These are phyloP conservation scores for Ophioceras dolichostomum DNA, from an alignment of 2,329 filamentous ascomycete species.

Conservation along the genomic window DNA sequence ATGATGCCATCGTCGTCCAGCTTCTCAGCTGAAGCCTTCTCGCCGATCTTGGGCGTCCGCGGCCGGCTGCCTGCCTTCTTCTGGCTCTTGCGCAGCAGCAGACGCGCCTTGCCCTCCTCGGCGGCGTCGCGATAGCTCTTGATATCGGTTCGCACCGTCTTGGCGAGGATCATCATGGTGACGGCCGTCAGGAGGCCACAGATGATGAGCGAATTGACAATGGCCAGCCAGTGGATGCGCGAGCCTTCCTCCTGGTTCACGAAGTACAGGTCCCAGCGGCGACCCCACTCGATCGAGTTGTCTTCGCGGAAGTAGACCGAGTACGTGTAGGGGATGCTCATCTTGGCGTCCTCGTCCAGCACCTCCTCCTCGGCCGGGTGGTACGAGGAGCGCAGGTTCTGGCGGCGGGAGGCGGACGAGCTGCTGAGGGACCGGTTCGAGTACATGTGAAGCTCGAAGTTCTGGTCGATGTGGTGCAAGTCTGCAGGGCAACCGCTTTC, in stretches of 20 bases:
- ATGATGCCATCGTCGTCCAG: slow-evolving; percentile 49
- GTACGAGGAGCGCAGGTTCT: slow-evolving; percentile 43
- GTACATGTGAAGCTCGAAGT: slow-evolving; percentile 57
- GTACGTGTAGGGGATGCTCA: slow-evolving; percentile 76
- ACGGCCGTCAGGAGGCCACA: slow-evolving; percentile 66
- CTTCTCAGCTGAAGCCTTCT: slow-evolving; percentile 42
- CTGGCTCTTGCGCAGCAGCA: slow-evolving; percentile 23
- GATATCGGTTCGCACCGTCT: slow-evolving; percentile 68
- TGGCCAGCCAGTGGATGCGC: slow-evolving; percentile 78
- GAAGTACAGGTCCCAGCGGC: slow-evolving; percentile 83
- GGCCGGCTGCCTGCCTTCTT: slow-evolving; percentile 14
- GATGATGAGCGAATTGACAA: slow-evolving; percentile 77
- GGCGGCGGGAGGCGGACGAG: slow-evolving; percentile 30
- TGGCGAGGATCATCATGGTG: slow-evolving; percentile 68
- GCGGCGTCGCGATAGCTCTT: slow-evolving; percentile 58
- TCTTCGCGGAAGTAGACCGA: slow-evolving; percentile 86
- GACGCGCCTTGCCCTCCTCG: slow-evolving; percentile 52
- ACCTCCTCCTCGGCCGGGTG: slow-evolving; percentile 38
- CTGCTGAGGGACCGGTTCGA: too few species aligned
- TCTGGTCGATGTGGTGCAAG: slow-evolving; percentile 47
- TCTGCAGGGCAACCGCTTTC: slow-evolving; percentile 56
- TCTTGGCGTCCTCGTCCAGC: slow-evolving; percentile 50
- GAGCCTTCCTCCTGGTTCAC: slow-evolving; percentile 74
- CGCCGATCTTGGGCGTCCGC: slow-evolving; percentile 26
- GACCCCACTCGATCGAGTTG: slow-evolving; percentile 66